Evolutionary conservation across 2,329 filamentous ascomycete genomes (phyloP).

Genomic region (Pestalotiopsis sp.): DNA sequence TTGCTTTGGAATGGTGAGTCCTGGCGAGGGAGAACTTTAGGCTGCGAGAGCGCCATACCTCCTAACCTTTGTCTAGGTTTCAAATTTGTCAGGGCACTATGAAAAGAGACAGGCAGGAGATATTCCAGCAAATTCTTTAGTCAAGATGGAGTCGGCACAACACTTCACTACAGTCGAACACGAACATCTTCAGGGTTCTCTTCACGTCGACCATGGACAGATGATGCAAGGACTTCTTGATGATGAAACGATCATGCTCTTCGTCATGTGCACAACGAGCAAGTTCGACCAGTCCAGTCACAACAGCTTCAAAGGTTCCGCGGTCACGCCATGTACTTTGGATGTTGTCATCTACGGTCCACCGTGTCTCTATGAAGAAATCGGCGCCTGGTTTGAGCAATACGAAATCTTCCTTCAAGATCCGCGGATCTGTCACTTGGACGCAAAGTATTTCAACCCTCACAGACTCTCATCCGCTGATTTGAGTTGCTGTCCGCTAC

Average conservation of each 20-base stretch:
- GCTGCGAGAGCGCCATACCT: background rate
- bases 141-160: background rate
- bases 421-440: background rate
- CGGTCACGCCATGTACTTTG: background rate
- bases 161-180: background rate
- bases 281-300: background rate
- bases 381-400: conserved; percentile 1
- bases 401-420: conserved; percentile 14
- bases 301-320: background rate
- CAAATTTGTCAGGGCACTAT: background rate
- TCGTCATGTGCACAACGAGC: background rate
- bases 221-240: background rate
- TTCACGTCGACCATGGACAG: background rate
- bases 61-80: background rate
- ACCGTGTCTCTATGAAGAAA: background rate
- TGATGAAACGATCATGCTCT: background rate
- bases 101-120: background rate
- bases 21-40: background rate
- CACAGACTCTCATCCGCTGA: conserved; percentile 10
- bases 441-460: conserved; percentile 12
- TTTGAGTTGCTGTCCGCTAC: background rate
- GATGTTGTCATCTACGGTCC: background rate
- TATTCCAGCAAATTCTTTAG: background rate
- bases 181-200: background rate
- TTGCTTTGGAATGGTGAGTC: background rate